Evolutionary conservation across 2,329 filamentous ascomycete species (phyloP).

Genomic region (Alternaria sp.): DNA sequence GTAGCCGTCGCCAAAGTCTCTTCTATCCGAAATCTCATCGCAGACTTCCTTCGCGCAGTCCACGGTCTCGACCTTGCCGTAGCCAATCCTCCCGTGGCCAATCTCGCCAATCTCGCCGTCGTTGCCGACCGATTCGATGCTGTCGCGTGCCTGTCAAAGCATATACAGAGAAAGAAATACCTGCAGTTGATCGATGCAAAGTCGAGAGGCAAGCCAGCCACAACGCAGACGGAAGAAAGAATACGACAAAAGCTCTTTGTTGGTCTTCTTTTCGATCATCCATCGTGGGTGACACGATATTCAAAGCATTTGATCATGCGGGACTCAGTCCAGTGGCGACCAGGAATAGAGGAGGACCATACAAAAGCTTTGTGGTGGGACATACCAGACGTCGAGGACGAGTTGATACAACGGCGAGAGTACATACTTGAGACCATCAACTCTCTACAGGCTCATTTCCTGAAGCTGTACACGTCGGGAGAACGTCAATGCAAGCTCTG

Average conservation of each 20-base stretch:
- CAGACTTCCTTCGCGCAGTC: constrained; percentile 72
- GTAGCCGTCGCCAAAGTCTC: constrained; percentile 70
- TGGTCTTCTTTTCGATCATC: constrained; percentile 70
- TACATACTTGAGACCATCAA: constrained; percentile 74
- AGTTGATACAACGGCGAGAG: constrained; percentile 71
- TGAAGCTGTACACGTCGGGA: constrained; percentile 72
- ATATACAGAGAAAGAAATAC: constrained; percentile 59
- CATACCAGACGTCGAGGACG: constrained; percentile 74
- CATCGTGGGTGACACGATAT: constrained; percentile 66
- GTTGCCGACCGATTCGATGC: constrained; percentile 79
- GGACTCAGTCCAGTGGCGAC: constrained; percentile 68
- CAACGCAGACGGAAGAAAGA: constrained; percentile 66
- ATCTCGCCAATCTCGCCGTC: constrained; percentile 72
- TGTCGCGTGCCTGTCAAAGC: constrained; percentile 62
- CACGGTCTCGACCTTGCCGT: constrained; percentile 63
- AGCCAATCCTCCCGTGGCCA: constrained; percentile 62
- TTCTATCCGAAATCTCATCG: constrained; percentile 68
- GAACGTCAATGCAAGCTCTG: constrained; percentile 74
- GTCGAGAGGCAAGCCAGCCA: constrained; percentile 51
- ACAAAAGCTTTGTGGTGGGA: constrained; percentile 73
- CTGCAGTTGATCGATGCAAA: constrained; percentile 55
- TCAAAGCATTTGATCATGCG: constrained; percentile 72
- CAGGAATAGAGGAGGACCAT: constrained; percentile 48
- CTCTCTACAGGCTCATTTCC: constrained; percentile 73
- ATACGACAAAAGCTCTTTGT: constrained; percentile 75